phyloP scores from a whole-genome alignment of 2,329 filamentous ascomycete genomes.

The Aspergillus japonicus region DNA sequence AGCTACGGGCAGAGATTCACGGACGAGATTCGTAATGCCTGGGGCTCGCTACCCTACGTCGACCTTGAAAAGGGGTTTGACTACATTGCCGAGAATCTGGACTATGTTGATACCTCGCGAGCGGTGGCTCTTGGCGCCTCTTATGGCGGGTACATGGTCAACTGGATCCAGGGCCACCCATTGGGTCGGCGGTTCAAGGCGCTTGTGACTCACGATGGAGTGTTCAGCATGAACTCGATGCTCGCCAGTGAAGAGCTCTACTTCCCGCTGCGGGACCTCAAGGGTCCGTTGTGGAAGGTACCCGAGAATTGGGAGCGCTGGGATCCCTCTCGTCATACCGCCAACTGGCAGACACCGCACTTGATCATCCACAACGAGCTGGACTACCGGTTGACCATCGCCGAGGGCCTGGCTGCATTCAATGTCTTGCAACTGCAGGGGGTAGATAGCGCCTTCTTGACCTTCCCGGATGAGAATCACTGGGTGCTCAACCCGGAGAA shows the following conservation, averaged over 20 bases:
- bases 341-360: conserved; percentile 81
- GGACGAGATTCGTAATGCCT: conserved; percentile 52
- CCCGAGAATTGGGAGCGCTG: conserved; percentile 55
- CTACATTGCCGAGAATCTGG: conserved; percentile 50
- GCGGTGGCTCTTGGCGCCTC: conserved; percentile 55
- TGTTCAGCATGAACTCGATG: conserved; percentile 46
- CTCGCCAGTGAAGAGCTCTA: conserved; percentile 55
- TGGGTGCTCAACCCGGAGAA: conserved; percentile 94
- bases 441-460: conserved; percentile 73
- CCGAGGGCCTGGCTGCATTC: conserved; percentile 81
- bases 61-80: conserved; percentile 57
- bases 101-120: conserved; percentile 54
- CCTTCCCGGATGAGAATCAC: conserved; percentile 77
- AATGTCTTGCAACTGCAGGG: conserved; percentile 76
- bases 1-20: conserved; percentile 58
- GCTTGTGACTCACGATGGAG: conserved; percentile 55
- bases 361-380: conserved; percentile 87
- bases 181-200: conserved; percentile 58
- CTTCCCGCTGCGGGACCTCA: conserved; percentile 55
- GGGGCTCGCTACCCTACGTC: conserved; percentile 56
- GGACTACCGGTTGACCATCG: conserved; percentile 83
- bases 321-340: conserved; percentile 56
- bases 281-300: conserved; percentile 51
- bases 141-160: conserved; percentile 62
- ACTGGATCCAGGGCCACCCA: conserved; percentile 57